These are phyloP conservation scores for Clarireedia sp. DNA, from an alignment of 2,329 filamentous ascomycete species.

Conservation along the genomic window DNA sequence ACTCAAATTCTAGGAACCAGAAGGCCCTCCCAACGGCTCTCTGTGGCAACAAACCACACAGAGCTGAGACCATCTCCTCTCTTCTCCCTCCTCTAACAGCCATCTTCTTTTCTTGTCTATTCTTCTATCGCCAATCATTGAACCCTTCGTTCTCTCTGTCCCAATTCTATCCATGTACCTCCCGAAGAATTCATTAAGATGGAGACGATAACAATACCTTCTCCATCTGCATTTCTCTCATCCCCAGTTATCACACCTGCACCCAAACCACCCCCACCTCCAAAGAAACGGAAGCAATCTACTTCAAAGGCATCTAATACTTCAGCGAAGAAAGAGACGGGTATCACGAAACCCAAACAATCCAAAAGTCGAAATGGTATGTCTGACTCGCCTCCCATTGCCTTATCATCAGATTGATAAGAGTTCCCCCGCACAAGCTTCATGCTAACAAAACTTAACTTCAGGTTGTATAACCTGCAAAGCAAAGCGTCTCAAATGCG, in stretches of 20 bases:
- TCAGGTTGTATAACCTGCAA: conserved; percentile 68
- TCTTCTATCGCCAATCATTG: background rate
- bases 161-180: conserved; percentile 17
- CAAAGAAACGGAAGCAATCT: conserved; percentile 21
- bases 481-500: conserved; percentile 64
- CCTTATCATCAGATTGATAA: conserved; percentile 25
- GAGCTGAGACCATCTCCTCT: background rate
- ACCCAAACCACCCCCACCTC: conserved; percentile 21
- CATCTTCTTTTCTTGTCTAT: background rate
- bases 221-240: conserved; percentile 46
- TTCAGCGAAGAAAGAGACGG: conserved; percentile 27
- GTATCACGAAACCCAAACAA: conserved; percentile 55
- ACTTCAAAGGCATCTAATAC: conserved; percentile 15
- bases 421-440: conserved; percentile 6
- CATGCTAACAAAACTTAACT: conserved; percentile 12
- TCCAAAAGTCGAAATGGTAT: conserved; percentile 70
- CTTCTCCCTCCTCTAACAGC: background rate
- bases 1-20: background rate
- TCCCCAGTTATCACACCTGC: conserved; percentile 29
- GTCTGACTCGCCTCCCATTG: conserved; percentile 22
- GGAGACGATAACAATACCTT: conserved; percentile 54
- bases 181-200: conserved; percentile 30
- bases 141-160: background rate
- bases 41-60: background rate
- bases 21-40: background rate